Base-by-base conservation (phyloP, 176 grass and related monocot genomes). In the Rhynchospora breviuscula region DNA sequence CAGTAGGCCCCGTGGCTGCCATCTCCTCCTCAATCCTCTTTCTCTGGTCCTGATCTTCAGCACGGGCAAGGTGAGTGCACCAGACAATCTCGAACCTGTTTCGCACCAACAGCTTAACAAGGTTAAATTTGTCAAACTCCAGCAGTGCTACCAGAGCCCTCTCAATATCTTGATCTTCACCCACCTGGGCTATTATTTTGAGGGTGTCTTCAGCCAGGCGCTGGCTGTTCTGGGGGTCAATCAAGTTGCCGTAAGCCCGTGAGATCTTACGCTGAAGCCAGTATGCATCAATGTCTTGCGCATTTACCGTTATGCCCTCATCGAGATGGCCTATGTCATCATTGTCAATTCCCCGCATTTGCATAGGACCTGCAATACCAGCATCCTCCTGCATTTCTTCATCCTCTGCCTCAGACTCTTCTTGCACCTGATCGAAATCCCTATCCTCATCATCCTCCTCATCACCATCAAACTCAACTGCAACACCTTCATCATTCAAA, bases 21-120 rank as follows among this genome's bases (percentile, higher is more conserved):
- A 99, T 99, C 83, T 95, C 91, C 86, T 99, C 96, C 79, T 99
- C 96, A 67, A 98, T 93, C 67, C 84, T 83, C 86, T 89, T 95
- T 13, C 91, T 67, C 64, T 93, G 86, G 12, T 99, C 93, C 86
- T 99, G 92, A 54, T 95, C 92, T 40, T 99, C 93, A 35, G 91
- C 96, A 53, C 96, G 89, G 11, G 96, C 96, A 10, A 95, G 85
- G 14, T 88, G 89, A 68, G 93, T 99, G 61, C 96, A 99, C 96
- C 96, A 99, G n/a, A 99, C 91, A 19, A 99, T 90, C 89, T 99
- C 93, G 83, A 93, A 83, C n/a, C 96, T 86, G 82, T 99, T 99
- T 25, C 56, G 84, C 3, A 93, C 80, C 3, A 99, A 88, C 63
- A 99, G 43, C 44, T 93, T 99, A 33, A 99, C 93, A 72, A 99